Base-by-base conservation (phyloP, 257 asterid species). In the Prunella vulgaris region DNA sequence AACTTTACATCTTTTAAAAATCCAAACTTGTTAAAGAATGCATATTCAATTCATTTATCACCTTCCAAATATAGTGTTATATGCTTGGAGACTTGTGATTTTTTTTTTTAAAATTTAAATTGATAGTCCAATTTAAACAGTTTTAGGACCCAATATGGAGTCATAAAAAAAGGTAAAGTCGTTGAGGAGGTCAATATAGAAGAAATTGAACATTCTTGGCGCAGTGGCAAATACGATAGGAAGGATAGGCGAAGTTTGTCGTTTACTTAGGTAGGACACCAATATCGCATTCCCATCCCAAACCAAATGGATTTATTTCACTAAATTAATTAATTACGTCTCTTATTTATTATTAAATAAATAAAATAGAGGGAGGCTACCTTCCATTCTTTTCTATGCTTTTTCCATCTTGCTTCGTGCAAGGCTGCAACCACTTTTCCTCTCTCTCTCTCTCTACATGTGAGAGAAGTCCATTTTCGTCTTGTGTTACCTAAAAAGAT, bases 351-450 rank as follows among this genome's bases (percentile, higher is more conserved):
- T 12, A 25, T 21, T 10, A 56, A 56, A 13, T 12, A 56, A 56
- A 56, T 12, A 56, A 56, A 56, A 13, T 56, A 46, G 28, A 58
- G 64, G 53, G 68, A 65, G 56, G 73, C 80, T 57, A 68, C 78
- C 27, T 20, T 58, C 71, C 72, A 73, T 77, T 77, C 64, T 73
- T 48, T 81, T 82, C 24, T n/a, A 14, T 8, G 72, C 72, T n/a
- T 27, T 72, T 87, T 87, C 95, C 70, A 61, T 33, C 70, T 44
- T 59, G 28, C 60, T 84, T 87, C 80, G 82, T 13, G 30, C 7
- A 3, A 27, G 14, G 17, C 82, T 12, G 28, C 8, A 9, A 25
- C 4, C 35, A 5, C 51, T 7, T 17, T 14, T 32, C 6, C 54
- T 52, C 17, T 60, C 13, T 40, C 81, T 53, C 25, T 17, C 64